phyloP scores from a whole-genome alignment of 1,284 basidiomycete species.

The Mixia osmundae region DNA sequence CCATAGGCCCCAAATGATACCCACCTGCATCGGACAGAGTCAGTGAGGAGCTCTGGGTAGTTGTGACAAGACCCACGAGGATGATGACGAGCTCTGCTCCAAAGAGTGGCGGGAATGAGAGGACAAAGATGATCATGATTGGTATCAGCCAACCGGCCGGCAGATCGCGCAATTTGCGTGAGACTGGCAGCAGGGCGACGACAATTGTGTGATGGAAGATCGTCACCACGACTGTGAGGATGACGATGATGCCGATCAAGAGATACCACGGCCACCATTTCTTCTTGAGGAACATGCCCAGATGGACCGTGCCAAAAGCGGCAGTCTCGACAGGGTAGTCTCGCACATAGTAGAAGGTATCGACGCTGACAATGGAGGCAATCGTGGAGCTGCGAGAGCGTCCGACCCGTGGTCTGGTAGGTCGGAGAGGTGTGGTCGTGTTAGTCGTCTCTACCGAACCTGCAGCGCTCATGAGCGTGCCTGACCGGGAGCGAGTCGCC shows the following conservation, averaged over 20 bases:
- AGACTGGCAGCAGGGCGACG: slow-evolving; percentile 1
- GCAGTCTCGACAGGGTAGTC: background rate
- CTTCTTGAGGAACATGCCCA: background rate
- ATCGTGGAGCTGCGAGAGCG: slow-evolving; percentile 2
- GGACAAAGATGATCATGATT: slow-evolving; percentile 21
- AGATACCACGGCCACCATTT: slow-evolving; percentile 2
- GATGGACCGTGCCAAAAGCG: background rate
- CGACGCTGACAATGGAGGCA: background rate
- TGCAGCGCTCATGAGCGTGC: no score
- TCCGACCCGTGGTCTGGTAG: slow-evolving; percentile 14
- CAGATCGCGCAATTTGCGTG: slow-evolving; percentile 6
- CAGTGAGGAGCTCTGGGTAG: slow-evolving; percentile 11
- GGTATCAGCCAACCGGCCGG: slow-evolving; percentile 16
- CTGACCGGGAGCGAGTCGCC: no score
- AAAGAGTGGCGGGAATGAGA: slow-evolving; percentile 24
- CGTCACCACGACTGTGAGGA: background rate
- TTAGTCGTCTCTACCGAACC: no score
- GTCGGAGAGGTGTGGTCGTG: background rate
- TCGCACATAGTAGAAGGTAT: background rate
- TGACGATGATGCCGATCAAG: background rate
- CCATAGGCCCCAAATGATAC: slow-evolving; percentile 25
- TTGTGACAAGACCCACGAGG: slow-evolving; percentile 2
- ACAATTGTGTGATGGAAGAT: background rate
- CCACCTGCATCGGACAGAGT: no score
- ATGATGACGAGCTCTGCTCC: slow-evolving; percentile 7